Base-by-base conservation (phyloP, 768 basidiomycete species). In the Mycena alexandri region DNA sequence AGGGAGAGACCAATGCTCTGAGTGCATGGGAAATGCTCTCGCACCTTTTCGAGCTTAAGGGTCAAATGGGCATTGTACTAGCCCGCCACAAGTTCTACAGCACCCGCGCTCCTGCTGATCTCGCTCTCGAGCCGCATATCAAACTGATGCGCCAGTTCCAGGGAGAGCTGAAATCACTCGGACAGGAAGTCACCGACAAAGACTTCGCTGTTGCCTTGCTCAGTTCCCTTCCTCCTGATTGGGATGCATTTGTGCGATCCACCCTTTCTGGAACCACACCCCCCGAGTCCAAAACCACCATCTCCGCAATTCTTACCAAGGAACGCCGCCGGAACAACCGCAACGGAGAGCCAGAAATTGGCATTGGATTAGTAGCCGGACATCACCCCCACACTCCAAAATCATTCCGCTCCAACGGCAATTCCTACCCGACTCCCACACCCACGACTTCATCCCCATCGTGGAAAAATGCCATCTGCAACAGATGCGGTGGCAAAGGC, bases 21-120 rank as follows among this genome's bases (percentile, higher is more conserved):
- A n/a, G 52, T 53, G 52, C 52, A 34, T 55, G 53, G 53, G 36
- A 55, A 55, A 55, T 38, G n/a, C 36, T 55, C 36, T 55, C 53
- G 22, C 38, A 55, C 22, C 21, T 55, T 21, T 55, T 55, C 38
- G 53, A 38, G 38, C 53, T 55, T 13, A 55, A 55, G 21, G 53
- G 53, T 21, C 34, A 55, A 55, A 55, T 55, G 38, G 53, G 53
- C 3, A n/a, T 55, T 55, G 53, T 55, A 10, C 12, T 55, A 41
- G 53, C n/a, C 38, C 36, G 38, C 21, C 53, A 55, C 53, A 55
- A 55, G 17, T 55, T 55, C 53, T 55, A 55, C 36, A 38, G n/a
- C 38, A 55, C 38, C 38, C 21, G 53, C 22, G 53, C 53, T 2
- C 36, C 36, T 1, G 21, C 36, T 8, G 52, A 53, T 53, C 36